phyloP scores from a whole-genome alignment of 2,329 filamentous ascomycete genomes.

The Verticillium klebahnii region DNA sequence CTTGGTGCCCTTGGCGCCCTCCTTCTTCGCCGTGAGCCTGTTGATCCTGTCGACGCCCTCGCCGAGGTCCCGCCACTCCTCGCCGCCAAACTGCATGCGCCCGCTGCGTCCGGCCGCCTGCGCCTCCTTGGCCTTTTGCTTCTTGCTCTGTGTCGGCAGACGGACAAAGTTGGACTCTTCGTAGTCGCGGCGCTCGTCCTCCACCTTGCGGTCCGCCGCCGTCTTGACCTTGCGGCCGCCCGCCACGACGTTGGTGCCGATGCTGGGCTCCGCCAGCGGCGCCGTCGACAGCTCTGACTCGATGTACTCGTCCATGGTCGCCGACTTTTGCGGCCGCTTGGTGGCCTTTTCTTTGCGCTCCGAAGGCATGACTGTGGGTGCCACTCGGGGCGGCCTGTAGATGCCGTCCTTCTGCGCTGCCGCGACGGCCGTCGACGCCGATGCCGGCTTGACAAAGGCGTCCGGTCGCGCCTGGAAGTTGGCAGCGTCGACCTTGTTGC shows the following conservation, averaged over 20 bases:
- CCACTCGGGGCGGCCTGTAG: constrained; percentile 85
- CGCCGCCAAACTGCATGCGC: constrained; percentile 75
- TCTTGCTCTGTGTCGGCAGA: constrained; percentile 82
- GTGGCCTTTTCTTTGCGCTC: constrained; percentile 54
- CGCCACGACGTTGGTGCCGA: constrained; percentile 81
- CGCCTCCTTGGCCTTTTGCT: constrained; percentile 66
- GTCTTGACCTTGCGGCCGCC: constrained; percentile 79
- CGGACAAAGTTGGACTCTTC: constrained; percentile 92
- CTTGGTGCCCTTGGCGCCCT: constrained; percentile 48
- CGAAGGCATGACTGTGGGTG: constrained; percentile 78
- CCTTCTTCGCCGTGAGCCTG: constrained; percentile 69
- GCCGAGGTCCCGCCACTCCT: constrained; percentile 85
- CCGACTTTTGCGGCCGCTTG: constrained; percentile 65
- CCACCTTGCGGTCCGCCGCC: constrained; percentile 67
- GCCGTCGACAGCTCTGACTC: constrained; percentile 76
- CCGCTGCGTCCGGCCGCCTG: constrained; percentile 43
- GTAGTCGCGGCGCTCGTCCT: constrained; percentile 76
- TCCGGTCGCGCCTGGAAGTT: constrained; percentile 20
- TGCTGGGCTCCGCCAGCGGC: constrained; percentile 80
- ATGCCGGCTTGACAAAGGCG: constrained; percentile 29
- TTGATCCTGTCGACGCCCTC: constrained; percentile 85
- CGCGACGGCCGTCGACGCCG: constrained; percentile 20
- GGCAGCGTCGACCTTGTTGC: constrained; percentile 13
- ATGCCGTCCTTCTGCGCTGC: constrained; percentile 53
- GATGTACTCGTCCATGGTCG: constrained; percentile 89